Evolutionary conservation across 2,329 filamentous ascomycete genomes (phyloP).

Genomic region (Monilinia polystroma): DNA sequence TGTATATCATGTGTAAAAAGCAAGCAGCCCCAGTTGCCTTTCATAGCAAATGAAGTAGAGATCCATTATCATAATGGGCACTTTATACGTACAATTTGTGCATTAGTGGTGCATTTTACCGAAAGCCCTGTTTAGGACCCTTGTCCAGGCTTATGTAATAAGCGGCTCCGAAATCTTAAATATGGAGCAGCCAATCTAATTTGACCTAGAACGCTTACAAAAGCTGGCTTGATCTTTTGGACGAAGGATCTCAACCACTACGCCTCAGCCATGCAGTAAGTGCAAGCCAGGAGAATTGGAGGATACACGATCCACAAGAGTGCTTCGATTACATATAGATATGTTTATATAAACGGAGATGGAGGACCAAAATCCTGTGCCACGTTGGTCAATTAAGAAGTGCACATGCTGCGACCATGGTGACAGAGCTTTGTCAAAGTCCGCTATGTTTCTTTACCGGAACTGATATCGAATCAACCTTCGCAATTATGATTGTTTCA

Average conservation of each 20-base stretch:
- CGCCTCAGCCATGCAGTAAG: neutral
- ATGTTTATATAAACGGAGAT: neutral
- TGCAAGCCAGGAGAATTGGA: neutral
- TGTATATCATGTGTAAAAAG: neutral
- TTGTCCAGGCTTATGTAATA: conserved; percentile 1
- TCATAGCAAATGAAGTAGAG: neutral
- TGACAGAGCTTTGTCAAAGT: neutral
- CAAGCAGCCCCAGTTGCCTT: neutral
- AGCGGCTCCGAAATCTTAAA: neutral
- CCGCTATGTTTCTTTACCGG: too few species aligned
- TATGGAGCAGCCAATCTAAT: neutral
- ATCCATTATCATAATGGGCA: neutral
- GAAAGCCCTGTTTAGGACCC: neutral
- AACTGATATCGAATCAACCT: too few species aligned
- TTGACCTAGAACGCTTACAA: neutral
- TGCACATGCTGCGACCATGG: neutral
- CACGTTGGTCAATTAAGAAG: neutral
- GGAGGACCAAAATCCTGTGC: neutral
- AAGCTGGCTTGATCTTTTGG: neutral
- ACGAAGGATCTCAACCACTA: neutral
- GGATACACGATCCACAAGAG: neutral
- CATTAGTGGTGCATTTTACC: neutral
- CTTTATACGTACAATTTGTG: conserved; percentile 9
- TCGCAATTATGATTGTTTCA: too few species aligned
- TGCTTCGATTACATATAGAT: neutral